These are phyloP conservation scores for Marasmius fiardii DNA, from an alignment of 1,284 basidiomycete genomes.

Conservation along the genomic window DNA sequence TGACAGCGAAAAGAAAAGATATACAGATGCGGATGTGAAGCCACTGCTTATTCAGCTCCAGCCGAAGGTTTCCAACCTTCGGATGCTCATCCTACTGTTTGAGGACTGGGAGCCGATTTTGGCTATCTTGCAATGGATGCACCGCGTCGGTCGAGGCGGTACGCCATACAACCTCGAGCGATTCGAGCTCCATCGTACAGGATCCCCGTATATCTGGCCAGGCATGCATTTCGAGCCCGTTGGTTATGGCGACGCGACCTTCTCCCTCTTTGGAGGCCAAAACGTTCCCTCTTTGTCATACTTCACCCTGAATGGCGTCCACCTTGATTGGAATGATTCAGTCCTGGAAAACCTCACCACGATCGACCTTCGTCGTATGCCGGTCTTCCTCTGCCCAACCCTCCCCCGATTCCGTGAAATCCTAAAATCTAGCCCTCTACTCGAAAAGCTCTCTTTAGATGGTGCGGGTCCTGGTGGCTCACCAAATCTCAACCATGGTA, in stretches of 20 bases:
- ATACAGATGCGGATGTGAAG: constrained; percentile 41
- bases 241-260: constrained; percentile 27
- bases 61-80: constrained; percentile 46
- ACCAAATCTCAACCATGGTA: constrained; percentile 4
- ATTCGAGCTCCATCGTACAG: constrained; percentile 57
- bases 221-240: constrained; percentile 32
- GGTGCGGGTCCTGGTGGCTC: constrained; percentile 50
- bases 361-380: constrained; percentile 58
- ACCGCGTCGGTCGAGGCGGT: constrained; percentile 1
- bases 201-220: constrained; percentile 40
- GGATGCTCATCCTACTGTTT: constrained; percentile 51
- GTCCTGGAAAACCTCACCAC: constrained; percentile 47
- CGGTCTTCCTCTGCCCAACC: constrained; percentile 43
- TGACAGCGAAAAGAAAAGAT: constrained; percentile 31
- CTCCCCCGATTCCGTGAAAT: constrained; percentile 47
- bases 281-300: constrained; percentile 37
- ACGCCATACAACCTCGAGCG: constrained; percentile 34
- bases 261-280: constrained; percentile 46
- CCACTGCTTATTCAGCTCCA: constrained; percentile 43
- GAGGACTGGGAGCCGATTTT: constrained; percentile 49
- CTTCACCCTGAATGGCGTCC: constrained; percentile 51
- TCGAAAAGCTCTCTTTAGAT: constrained; percentile 53
- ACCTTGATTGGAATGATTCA: constrained; percentile 50
- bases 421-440: constrained; percentile 40
- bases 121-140: constrained; percentile 43